Evolutionary conservation across 352 stramenopile genomes (phyloP), one percentile per base, ranked within the genome.

Genomic region (Phytophthora macrochlamydospora): DNA sequence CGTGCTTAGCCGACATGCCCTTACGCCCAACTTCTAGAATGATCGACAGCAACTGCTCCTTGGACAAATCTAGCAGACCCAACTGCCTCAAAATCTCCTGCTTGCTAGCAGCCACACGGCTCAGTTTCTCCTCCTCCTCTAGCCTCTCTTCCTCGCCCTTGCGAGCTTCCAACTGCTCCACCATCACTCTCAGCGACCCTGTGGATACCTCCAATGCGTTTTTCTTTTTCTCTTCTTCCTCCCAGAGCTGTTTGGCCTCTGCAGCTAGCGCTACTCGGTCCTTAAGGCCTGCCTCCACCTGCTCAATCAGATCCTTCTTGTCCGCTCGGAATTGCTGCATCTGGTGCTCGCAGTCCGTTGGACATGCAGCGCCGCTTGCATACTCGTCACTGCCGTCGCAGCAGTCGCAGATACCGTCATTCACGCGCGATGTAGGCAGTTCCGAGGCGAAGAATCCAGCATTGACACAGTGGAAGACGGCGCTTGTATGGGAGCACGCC

Each of bases 401-500:
- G 73, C 97, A 99, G 87, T 99, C 97, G 71, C 97, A 99, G 43
- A 99, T 82, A 13, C 93, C 94, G 75, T 99, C 97, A 24, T 91
- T 65, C 0, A 99, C 76, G 30, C 87, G 78, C 2, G 83, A 91
- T 5, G 79, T 69, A 1, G 92, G 81, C 7, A 92, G 30, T 28
- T 62, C 51, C 35, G 79, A 48, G 3, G 83, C 32, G 51, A 93
- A 92, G 71, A 87, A 91, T n/a, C 59, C 69, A 0, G 66, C 62
- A 32, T 59, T 55, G 24, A 18, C 51, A 52, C 77, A 90, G 44
- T 83, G 73, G 65, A 89, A 92, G n/a, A 62, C 61, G 5, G 35
- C 66, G 32, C 24, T 7, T 2, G 67, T 78, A 29, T 89, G 75
- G 2, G 85, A 87, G 49, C 88, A 96, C 4, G 72, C 92, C 56